phyloP scores from a whole-genome alignment of 108 stramenopile species.

The Skeletonema costatum region DNA sequence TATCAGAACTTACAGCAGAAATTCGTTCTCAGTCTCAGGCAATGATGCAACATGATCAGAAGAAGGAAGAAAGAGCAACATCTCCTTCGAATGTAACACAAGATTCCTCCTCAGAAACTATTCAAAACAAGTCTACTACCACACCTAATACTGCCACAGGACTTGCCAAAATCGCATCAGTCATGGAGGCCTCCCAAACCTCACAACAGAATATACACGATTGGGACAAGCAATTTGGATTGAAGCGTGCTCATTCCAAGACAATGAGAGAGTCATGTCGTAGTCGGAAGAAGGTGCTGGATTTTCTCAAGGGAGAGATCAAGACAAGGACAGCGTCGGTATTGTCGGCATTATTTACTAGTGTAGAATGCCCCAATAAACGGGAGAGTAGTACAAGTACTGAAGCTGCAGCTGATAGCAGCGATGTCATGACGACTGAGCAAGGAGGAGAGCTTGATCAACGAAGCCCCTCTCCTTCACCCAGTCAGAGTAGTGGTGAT shows the following conservation, averaged over 20 bases:
- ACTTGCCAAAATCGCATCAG: constrained; percentile 18
- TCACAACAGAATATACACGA: constrained; percentile 81
- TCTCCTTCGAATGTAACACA: neutral
- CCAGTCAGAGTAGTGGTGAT: neutral
- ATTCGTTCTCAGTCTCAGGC: constrained; percentile 4
- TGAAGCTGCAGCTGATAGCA: neutral
- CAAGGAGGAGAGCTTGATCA: neutral
- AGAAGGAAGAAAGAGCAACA: neutral
- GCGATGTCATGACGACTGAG: neutral
- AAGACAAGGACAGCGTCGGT: neutral
- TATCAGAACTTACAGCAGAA: constrained; percentile 4
- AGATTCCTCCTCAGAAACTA: neutral
- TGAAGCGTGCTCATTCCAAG: constrained; percentile 74
- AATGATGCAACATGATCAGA: neutral
- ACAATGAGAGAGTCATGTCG: constrained; percentile 73
- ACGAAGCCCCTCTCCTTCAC: neutral
- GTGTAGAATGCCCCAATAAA: neutral
- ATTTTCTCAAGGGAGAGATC: constrained; percentile 29
- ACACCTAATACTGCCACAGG: neutral
- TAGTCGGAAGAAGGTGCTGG: constrained; percentile 55
- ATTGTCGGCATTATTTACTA: neutral
- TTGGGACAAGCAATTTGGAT: constrained; percentile 84
- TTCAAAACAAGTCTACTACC: neutral
- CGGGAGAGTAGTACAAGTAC: neutral
- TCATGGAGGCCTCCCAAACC: constrained; percentile 64